A percentile compares a stretch with the other conserved stretches of the same genome.
These are phyloP conservation scores for Myochromella boudieri DNA, from an alignment of 768 basidiomycete species.

Conservation along the genomic window DNA sequence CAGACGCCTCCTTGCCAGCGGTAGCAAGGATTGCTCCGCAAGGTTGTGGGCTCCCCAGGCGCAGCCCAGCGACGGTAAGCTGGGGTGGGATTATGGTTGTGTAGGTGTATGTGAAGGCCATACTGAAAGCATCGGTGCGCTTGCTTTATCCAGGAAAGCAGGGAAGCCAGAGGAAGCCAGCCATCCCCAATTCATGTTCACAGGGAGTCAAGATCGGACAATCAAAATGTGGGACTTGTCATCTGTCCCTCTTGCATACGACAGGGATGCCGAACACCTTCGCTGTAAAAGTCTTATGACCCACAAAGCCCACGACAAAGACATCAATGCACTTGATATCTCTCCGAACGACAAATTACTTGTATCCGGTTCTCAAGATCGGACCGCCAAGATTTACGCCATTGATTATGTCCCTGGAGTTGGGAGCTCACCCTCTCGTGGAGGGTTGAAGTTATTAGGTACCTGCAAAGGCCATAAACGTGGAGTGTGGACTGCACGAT, in stretches of 20 bases:
- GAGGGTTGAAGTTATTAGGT: slow-evolving; percentile 75
- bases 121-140: slow-evolving; percentile 88
- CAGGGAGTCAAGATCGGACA: slow-evolving; percentile 95
- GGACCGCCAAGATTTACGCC: slow-evolving; percentile 87
- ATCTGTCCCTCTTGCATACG: slow-evolving; percentile 35
- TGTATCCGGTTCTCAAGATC: slow-evolving; percentile 95
- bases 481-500: slow-evolving; percentile 93
- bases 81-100: slow-evolving; percentile 64
- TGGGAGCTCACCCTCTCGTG: slow-evolving; percentile 47
- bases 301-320: slow-evolving; percentile 93
- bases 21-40: slow-evolving; percentile 89
- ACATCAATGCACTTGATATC: slow-evolving; percentile 95
- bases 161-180: slow-evolving; percentile 26
- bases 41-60: slow-evolving; percentile 70
- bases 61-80: slow-evolving; percentile 13
- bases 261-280: slow-evolving; percentile 27
- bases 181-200: slow-evolving; percentile 74
- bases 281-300: slow-evolving; percentile 81
- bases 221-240: slow-evolving; percentile 99
- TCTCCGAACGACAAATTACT: slow-evolving; percentile 86
- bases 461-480: slow-evolving; percentile 96
- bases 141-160: slow-evolving; percentile 71
- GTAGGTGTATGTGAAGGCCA: slow-evolving; percentile 92
- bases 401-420: slow-evolving; percentile 54
- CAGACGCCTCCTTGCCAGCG: slow-evolving; percentile 79